Conservation (phyloP, 2,329 filamentous ascomycete genomes). For the Drechslerella coelobrocha region DNA sequence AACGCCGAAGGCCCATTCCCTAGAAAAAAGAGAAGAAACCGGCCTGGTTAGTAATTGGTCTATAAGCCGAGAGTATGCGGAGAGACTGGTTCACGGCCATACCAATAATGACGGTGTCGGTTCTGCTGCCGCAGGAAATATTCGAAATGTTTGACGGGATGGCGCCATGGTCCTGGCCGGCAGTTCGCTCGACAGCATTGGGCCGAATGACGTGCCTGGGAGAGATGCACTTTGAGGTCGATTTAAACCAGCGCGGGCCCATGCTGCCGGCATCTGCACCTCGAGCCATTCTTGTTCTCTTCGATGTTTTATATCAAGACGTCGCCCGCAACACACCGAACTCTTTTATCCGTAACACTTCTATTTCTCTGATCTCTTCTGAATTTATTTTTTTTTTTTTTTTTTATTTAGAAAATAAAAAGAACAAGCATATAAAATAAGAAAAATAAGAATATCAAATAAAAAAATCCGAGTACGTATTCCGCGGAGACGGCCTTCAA, state of each 20-base stretch:
- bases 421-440: constrained; percentile 1
- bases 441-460: no score
- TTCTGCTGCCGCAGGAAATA: constrained; percentile 52
- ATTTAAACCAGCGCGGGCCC: constrained; percentile 46
- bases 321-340: no score
- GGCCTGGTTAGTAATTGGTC: constrained; percentile 8
- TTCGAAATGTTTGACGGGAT: constrained; percentile 45
- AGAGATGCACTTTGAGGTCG: constrained; percentile 4
- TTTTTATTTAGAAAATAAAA: neutral
- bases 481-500: no score
- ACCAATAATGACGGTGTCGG: constrained; percentile 61
- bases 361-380: constrained; percentile 9
- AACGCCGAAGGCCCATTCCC: constrained; percentile 69
- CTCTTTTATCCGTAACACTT: no score
- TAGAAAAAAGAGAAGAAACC: constrained; percentile 55
- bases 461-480: no score
- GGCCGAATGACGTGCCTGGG: constrained; percentile 3
- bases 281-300: constrained; percentile 28
- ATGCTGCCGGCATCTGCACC: constrained; percentile 21
- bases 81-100: constrained; percentile 54
- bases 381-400: constrained; percentile 6
- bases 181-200: constrained; percentile 31
- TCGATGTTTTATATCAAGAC: neutral
- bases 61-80: constrained; percentile 14
- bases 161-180: constrained; percentile 53